These are phyloP conservation scores for Chamaecrista fasciculata DNA, from an alignment of 306 rosid genomes.

Conservation along the genomic window DNA sequence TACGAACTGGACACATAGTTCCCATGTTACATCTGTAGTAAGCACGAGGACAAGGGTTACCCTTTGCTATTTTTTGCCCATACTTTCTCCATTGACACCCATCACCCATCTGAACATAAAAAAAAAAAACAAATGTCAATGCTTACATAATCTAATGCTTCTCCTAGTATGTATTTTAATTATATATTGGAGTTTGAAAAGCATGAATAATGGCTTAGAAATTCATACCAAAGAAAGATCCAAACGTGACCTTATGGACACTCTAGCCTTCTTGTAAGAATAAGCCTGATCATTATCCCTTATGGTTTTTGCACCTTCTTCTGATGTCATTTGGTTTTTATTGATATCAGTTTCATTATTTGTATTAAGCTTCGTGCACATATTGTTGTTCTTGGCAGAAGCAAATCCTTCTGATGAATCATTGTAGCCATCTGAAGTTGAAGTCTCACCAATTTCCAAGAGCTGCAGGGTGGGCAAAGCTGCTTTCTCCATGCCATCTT, in stretches of 20 bases:
- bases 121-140: neutral
- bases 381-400: neutral
- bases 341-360: conserved; percentile 15
- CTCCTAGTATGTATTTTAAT: no score
- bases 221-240: conserved; percentile 40
- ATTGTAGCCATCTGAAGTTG: conserved; percentile 24
- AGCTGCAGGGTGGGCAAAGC: conserved; percentile 26
- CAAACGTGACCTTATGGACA: conserved; percentile 46
- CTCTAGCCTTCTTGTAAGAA: conserved; percentile 40
- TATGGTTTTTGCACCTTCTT: conserved; percentile 14
- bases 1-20: conserved; percentile 50
- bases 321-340: conserved; percentile 22
- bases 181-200: neutral
- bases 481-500: conserved; percentile 23
- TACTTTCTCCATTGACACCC: conserved; percentile 63
- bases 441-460: conserved; percentile 31
- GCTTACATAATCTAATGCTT: neutral
- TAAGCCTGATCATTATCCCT: conserved; percentile 31
- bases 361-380: conserved; percentile 16
- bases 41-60: conserved; percentile 51
- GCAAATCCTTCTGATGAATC: conserved; percentile 21
- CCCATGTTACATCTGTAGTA: conserved; percentile 55
- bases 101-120: conserved; percentile 38
- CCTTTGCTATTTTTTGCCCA: conserved; percentile 52
- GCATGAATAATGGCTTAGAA: neutral